Evolutionary conservation across 805 yeast genomes (phyloP).

Genomic region (Schizosaccharomyces osmophilus): DNA sequence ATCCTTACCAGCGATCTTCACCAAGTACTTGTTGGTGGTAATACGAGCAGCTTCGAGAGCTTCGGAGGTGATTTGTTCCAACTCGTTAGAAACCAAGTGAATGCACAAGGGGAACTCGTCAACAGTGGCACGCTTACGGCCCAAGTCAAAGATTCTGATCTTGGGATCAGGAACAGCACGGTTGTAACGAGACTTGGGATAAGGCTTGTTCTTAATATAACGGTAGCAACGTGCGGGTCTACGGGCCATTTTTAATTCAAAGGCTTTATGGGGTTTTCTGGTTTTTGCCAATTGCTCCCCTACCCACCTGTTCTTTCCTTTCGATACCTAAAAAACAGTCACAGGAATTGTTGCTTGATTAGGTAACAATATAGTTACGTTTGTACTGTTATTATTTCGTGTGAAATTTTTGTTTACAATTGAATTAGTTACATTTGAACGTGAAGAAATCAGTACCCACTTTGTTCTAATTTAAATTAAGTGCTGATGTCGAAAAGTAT

Average conservation of each 20-base stretch:
- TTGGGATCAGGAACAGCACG: constrained; percentile 99
- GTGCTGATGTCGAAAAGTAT: too few species aligned
- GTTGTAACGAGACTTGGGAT: constrained; percentile 99
- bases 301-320: too few species aligned
- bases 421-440: too few species aligned
- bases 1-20: constrained; percentile 95
- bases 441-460: too few species aligned
- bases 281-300: too few species aligned
- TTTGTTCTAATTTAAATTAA: too few species aligned
- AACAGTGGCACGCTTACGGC: constrained; percentile 98
- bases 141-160: constrained; percentile 96
- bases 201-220: constrained; percentile 99
- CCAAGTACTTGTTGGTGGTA: constrained; percentile 98
- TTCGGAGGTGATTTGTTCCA: constrained; percentile 97
- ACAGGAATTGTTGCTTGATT: too few species aligned
- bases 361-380: too few species aligned
- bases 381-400: too few species aligned
- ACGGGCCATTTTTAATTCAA: constrained; percentile 69
- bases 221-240: constrained; percentile 99
- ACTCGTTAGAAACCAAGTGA: constrained; percentile 96
- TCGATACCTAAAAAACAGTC: too few species aligned
- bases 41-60: constrained; percentile 99
- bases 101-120: constrained; percentile 99
- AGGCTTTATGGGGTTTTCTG: too few species aligned
- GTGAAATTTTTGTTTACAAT: too few species aligned